Conservation (phyloP, 495 filamentous ascomycete species). For the Xylaria cubensis region DNA sequence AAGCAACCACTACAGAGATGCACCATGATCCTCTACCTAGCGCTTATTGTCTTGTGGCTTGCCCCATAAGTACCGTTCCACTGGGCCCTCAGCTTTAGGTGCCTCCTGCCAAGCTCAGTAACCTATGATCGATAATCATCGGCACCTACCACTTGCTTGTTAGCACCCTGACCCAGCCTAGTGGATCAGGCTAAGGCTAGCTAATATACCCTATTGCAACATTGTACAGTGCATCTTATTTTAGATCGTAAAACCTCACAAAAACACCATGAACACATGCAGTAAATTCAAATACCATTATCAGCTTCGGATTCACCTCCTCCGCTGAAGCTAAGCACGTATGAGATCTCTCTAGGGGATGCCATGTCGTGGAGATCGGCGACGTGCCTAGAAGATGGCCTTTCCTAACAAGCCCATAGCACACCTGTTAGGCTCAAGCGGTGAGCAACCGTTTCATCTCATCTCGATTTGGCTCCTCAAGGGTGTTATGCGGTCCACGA, state of each 20-base stretch:
- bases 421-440: conserved; percentile 54
- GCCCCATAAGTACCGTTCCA: conserved; percentile 11
- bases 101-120: conserved; percentile 62
- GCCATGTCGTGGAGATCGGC: conserved; percentile 33
- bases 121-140: conserved; percentile 3
- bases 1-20: background rate
- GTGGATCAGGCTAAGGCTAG: background rate
- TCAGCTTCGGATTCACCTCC: background rate
- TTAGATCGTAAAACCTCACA: background rate
- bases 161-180: background rate
- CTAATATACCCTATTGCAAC: background rate
- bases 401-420: conserved; percentile 52
- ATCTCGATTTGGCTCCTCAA: background rate
- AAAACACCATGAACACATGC: conserved; percentile 13
- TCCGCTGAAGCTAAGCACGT: background rate
- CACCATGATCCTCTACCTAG: background rate
- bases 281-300: conserved; percentile 12
- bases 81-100: conserved; percentile 49
- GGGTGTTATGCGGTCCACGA: background rate
- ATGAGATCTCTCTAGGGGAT: conserved; percentile 9
- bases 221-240: background rate
- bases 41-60: conserved; percentile 1
- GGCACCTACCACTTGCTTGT: background rate
- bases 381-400: conserved; percentile 34
- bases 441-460: conserved; percentile 30